Percentiles rank a stretch among this genome's conserved stretches.
Conservation (phyloP, 1,284 basidiomycete species). For the Pseudozyma pruni region DNA sequence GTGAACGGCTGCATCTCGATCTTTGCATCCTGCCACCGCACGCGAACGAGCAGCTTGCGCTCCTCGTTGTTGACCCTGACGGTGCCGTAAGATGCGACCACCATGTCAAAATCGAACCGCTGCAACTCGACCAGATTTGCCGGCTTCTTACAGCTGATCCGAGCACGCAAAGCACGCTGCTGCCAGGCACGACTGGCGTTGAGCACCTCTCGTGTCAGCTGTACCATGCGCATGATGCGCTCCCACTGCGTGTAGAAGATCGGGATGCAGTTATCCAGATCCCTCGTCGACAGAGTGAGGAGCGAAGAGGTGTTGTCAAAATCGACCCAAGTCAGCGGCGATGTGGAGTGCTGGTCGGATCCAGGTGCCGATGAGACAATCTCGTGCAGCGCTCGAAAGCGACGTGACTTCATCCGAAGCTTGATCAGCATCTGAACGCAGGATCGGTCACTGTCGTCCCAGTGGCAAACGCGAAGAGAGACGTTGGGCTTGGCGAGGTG, state of each 20-base stretch:
- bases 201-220: constrained; percentile 81
- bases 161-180: constrained; percentile 28
- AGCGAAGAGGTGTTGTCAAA: constrained; percentile 85
- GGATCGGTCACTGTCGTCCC: constrained; percentile 84
- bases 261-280: constrained; percentile 85
- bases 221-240: constrained; percentile 86
- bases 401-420: constrained; percentile 70
- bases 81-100: constrained; percentile 72
- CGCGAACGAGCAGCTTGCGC: constrained; percentile 30
- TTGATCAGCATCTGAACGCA: constrained; percentile 73
- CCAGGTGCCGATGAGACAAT: constrained; percentile 20
- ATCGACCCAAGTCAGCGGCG: constrained; percentile 77
- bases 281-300: constrained; percentile 84
- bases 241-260: constrained; percentile 91
- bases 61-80: constrained; percentile 5
- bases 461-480: constrained; percentile 84
- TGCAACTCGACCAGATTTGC: constrained; percentile 24
- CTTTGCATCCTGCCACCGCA: constrained; percentile 48
- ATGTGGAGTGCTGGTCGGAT: constrained; percentile 75
- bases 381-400: constrained; percentile 30
- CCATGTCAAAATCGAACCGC: constrained; percentile 8
- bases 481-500: constrained; percentile 86
- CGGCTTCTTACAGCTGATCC: constrained; percentile 36
- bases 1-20: constrained; percentile 23
- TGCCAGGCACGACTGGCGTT: constrained; percentile 45